These are phyloP conservation scores for Croton setiger DNA, from an alignment of 441 rosid genomes.

Conservation along the genomic window DNA sequence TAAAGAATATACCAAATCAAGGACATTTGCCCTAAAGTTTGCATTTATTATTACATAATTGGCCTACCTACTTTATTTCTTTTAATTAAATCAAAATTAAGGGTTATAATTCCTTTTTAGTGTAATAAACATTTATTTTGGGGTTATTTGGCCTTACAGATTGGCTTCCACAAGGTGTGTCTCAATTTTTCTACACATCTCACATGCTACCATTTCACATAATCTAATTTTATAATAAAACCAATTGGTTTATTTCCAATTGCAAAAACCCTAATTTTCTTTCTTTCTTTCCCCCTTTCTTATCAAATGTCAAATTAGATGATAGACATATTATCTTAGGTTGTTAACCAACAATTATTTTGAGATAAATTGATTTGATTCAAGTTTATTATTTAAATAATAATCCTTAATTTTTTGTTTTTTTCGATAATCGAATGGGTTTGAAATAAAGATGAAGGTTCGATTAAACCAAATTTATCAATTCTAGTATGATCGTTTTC, in stretches of 20 bases:
- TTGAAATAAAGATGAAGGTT: no score
- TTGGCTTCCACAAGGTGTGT: slow-evolving; percentile 6
- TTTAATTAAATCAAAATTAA: background rate
- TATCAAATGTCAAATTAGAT: background rate
- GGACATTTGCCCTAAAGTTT: background rate
- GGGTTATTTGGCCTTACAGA: slow-evolving; percentile 1
- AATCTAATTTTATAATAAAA: background rate
- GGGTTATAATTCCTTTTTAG: background rate
- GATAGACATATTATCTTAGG: slow-evolving; percentile 5
- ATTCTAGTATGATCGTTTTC: no score
- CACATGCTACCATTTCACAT: background rate
- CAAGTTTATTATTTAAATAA: no score
- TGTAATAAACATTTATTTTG: background rate
- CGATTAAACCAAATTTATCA: no score
- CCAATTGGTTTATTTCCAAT: slow-evolving; percentile 6
- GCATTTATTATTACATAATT: background rate
- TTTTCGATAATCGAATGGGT: no score
- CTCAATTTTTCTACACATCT: slow-evolving; percentile 9
- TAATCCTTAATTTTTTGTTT: no score
- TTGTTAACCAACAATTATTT: background rate
- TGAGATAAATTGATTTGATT: no score
- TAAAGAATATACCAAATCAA: background rate
- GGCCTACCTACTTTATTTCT: background rate
- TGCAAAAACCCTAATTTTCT: background rate
- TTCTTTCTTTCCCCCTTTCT: background rate